Conservation (phyloP, 257 asterid genomes). For the Apocynum venetum region DNA sequence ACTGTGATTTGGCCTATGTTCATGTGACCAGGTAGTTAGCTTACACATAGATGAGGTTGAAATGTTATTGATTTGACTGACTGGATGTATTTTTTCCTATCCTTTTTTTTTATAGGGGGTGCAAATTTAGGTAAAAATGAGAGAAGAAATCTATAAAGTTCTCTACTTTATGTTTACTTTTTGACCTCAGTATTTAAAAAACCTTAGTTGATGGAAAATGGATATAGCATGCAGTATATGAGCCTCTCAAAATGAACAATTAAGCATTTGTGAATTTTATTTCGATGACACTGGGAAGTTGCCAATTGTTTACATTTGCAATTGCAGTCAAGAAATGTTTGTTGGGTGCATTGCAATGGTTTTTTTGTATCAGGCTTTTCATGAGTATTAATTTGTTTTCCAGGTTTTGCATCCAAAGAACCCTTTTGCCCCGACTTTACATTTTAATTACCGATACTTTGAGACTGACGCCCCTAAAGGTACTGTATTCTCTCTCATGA, state of each 20-base stretch:
- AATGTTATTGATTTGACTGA: not conserved
- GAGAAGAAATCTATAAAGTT: not conserved
- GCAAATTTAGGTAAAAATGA: not conserved
- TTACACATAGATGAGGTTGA: not conserved
- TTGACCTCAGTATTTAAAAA: not conserved
- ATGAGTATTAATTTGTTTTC: not conserved
- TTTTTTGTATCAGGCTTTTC: constrained; percentile 1
- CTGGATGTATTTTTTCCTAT: not conserved
- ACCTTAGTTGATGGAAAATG: no score
- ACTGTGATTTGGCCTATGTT: not conserved
- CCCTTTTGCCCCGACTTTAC: constrained; percentile 97
- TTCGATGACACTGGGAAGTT: not conserved
- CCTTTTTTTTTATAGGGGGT: not conserved
- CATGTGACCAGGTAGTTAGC: not conserved
- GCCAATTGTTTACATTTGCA: not conserved
- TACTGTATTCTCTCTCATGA: constrained; percentile 13
- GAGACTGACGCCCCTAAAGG: constrained; percentile 97
- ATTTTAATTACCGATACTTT: constrained; percentile 90
- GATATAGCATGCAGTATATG: no score
- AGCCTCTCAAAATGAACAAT: no score
- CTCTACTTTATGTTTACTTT: not conserved
- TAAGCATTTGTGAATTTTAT: no score
- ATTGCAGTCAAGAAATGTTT: not conserved
- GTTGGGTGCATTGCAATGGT: not conserved
- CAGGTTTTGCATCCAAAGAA: constrained; percentile 97